Conservation (phyloP, 345 rosid genomes). For the Microthlaspi erraticum region DNA sequence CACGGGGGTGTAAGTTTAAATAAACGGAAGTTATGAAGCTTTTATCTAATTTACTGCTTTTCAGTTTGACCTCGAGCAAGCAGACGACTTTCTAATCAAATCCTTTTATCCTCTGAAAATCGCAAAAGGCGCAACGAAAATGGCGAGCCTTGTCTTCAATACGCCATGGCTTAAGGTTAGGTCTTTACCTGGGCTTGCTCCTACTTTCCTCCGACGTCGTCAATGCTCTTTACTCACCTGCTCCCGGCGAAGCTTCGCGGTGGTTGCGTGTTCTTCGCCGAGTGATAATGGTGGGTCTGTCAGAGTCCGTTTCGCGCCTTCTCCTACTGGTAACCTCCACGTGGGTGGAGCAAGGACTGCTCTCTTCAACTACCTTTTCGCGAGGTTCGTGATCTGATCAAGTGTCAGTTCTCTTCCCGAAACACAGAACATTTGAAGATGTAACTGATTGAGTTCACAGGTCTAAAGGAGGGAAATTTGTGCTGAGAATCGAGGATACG, state of each 20-base stretch:
- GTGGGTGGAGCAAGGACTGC: constrained; percentile 99
- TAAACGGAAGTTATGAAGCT: background rate
- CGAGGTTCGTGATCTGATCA: constrained; percentile 55
- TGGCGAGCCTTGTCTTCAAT: constrained; percentile 58
- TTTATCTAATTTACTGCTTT: constrained; percentile 1
- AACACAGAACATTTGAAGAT: background rate
- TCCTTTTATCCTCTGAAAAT: constrained; percentile 42
- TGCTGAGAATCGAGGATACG: constrained; percentile 90
- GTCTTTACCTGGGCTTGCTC: constrained; percentile 54
- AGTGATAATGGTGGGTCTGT: constrained; percentile 45
- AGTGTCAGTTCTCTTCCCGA: background rate
- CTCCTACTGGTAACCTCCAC: constrained; percentile 95
- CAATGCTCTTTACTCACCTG: constrained; percentile 10
- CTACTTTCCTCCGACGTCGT: constrained; percentile 31
- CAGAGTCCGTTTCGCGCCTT: constrained; percentile 96
- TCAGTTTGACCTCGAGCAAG: background rate
- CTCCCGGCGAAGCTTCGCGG: constrained; percentile 40
- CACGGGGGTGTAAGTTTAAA: constrained; percentile 15
- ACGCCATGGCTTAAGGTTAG: constrained; percentile 63
- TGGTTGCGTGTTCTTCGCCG: constrained; percentile 36
- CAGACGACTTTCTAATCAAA: constrained; percentile 24
- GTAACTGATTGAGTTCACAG: constrained; percentile 40
- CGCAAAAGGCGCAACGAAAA: constrained; percentile 31
- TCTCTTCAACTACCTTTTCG: constrained; percentile 90
- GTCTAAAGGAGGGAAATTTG: constrained; percentile 91